A percentile compares a stretch with the other conserved stretches of the same genome.
phyloP scores from a whole-genome alignment of 208 protist genomes.

The Leishmania amazonensis region DNA sequence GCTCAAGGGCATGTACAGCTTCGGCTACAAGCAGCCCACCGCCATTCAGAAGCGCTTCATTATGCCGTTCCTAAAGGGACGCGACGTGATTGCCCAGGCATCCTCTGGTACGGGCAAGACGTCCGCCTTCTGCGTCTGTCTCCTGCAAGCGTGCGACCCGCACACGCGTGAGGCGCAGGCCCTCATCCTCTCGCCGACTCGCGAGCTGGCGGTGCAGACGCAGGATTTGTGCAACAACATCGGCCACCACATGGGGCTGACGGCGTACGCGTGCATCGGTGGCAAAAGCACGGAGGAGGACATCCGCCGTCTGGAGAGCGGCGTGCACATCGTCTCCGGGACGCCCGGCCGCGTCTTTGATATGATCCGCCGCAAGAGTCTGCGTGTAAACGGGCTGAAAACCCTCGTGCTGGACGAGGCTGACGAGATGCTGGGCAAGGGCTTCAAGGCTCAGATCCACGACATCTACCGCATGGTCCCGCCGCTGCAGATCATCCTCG shows the following conservation, averaged over 20 bases:
- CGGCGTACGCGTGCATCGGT: conserved; percentile 90
- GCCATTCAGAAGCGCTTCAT: conserved; percentile 99
- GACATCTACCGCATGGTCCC: conserved; percentile 97
- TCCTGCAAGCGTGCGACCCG: conserved; percentile 90
- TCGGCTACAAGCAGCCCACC: conserved; percentile 98
- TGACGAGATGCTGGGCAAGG: conserved; percentile 99
- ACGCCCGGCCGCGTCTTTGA: conserved; percentile 98
- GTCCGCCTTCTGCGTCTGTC: conserved; percentile 95
- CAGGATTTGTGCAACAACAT: conserved; percentile 94
- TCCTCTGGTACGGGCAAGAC: conserved; percentile 99
- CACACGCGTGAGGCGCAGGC: conserved; percentile 90
- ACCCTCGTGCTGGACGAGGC: conserved; percentile 99
- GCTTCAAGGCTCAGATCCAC: conserved; percentile 99
- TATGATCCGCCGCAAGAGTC: conserved; percentile 94
- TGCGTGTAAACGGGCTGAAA: conserved; percentile 87
- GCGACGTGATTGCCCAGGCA: conserved; percentile 98
- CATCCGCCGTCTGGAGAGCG: conserved; percentile 87
- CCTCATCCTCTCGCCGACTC: conserved; percentile 97
- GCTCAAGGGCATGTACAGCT: conserved; percentile 97
- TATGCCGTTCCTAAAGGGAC: conserved; percentile 84
- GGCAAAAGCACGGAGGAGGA: conserved; percentile 95
- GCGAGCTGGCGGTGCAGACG: conserved; percentile 98
- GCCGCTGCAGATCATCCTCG: conserved; percentile 90
- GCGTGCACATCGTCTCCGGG: conserved; percentile 96
- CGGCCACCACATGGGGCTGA: conserved; percentile 93